Evolutionary conservation across 495 filamentous ascomycete species (phyloP).

Genomic region (Pseudomonodictys pantanalensis): DNA sequence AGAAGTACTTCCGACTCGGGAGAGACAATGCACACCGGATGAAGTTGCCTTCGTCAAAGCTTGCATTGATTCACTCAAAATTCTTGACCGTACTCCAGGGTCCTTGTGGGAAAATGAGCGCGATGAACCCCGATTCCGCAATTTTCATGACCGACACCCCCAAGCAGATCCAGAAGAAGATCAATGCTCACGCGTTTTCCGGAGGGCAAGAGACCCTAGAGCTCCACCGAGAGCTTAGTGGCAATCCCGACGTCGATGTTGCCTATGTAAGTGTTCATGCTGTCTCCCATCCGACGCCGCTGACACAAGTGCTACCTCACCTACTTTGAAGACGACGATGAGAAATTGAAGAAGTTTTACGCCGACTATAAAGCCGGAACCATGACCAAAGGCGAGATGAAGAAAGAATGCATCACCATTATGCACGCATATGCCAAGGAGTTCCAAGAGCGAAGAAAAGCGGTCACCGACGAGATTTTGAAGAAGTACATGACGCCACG

Average conservation of each 20-base stretch:
- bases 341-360: conserved; percentile 67
- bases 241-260: conserved; percentile 65
- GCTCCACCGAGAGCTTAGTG: conserved; percentile 63
- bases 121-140: conserved; percentile 38
- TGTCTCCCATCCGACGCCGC: no score
- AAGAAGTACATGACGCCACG: conserved; percentile 79
- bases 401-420: conserved; percentile 72
- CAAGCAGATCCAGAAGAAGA: no score
- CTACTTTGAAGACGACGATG: conserved; percentile 88
- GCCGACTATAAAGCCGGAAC: conserved; percentile 66
- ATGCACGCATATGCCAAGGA: conserved; percentile 73
- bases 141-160: conserved; percentile 86
- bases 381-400: conserved; percentile 71
- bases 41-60: conserved; percentile 58
- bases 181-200: no score
- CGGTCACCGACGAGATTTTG: conserved; percentile 71
- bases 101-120: conserved; percentile 79
- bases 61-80: conserved; percentile 79
- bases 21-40: neutral
- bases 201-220: no score
- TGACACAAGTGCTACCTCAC: no score
- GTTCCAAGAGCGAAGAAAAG: conserved; percentile 75
- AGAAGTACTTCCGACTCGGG: conserved; percentile 74
- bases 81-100: conserved; percentile 90
- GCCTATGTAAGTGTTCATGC: no score